Base-by-base conservation (phyloP, 1,284 basidiomycete genomes). In the Microbotryomycetes sp. region DNA sequence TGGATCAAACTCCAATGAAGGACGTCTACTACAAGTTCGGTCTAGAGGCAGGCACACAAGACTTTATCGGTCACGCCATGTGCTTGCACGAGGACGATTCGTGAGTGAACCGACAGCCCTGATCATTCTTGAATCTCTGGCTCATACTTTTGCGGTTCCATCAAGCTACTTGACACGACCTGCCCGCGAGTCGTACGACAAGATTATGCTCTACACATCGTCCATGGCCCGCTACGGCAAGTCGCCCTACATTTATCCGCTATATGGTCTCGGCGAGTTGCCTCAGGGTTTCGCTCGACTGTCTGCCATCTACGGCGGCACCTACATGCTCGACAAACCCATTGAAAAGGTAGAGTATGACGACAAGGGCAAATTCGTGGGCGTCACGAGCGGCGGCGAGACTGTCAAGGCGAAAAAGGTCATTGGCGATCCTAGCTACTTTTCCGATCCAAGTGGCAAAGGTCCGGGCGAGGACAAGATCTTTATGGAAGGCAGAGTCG, bases 211-310 rank as follows among this genome's bases (percentile, higher is more conserved):
- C 64, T 99, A 99, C 80, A 97, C 92, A 18, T 88, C 89, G 7
- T 98, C 94, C 23, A 97, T 99, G 91, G 92, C 96, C 29, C 89
- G 96, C 58, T 98, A 97, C 78, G 96, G 96, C 72, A 98, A 98
- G 78, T 98, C 96, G 21, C 96, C 96, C 3, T 99, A 98, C 81
- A 97, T 99, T 76, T 98, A 99, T 80, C 96, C 96, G 16, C 83
- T 97, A 57, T 99, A 98, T 77, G 96, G 96, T 68, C 88, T 99
- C 55, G 96, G 96, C 71, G 96, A 99, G 78, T 87, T 99, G 54
- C 96, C 96, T 23, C 96, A 99, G 76, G 91, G 94, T 3, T 99
- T 99, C 74, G 96, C 96, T 18, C 91, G 96, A 74, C 82, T 97
- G 60, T 93, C 89, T 68, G 96, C 96, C 71, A 97, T 99, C 75